A percentile compares a stretch with the other conserved stretches of the same genome.
These are phyloP conservation scores for Galium porrigens DNA, from an alignment of 305 asterid genomes.

Conservation along the genomic window DNA sequence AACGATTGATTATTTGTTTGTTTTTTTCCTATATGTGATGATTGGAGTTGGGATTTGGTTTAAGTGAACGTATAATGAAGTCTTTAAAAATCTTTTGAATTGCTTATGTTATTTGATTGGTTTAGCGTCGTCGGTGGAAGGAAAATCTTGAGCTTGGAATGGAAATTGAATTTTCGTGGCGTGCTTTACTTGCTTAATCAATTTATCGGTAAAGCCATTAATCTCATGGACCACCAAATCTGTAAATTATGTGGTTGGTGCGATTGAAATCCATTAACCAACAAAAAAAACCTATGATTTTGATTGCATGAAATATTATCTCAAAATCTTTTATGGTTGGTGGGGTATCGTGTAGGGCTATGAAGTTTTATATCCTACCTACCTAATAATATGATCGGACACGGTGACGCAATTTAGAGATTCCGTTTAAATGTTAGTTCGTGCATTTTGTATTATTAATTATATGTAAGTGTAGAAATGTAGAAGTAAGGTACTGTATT, in stretches of 20 bases:
- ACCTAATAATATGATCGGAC: too few relatives aligned
- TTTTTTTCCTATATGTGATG: neutral
- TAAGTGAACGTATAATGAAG: neutral
- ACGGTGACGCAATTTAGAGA: too few relatives aligned
- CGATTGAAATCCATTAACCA: slow-evolving; percentile 6
- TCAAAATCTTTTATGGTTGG: slow-evolving; percentile 1
- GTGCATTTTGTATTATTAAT: too few relatives aligned
- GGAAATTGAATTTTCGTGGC: neutral
- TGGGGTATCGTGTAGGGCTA: slow-evolving; percentile 4
- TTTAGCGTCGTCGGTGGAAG: neutral
- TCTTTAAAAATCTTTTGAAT: neutral
- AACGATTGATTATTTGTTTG: neutral
- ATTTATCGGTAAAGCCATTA: neutral
- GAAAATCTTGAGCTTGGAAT: neutral
- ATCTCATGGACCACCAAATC: slow-evolving; percentile 19
- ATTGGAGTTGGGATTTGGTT: neutral
- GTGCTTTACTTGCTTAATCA: neutral
- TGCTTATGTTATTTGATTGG: neutral
- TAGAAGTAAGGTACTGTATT: too few relatives aligned
- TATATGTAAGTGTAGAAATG: too few relatives aligned
- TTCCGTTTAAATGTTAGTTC: too few relatives aligned
- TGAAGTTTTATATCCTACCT: too few relatives aligned
- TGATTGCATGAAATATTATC: slow-evolving; percentile 3
- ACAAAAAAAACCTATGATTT: slow-evolving; percentile 1
- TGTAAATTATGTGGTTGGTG: slow-evolving; percentile 10